These are phyloP conservation scores for Bretziella fagacearum DNA, from an alignment of 2,329 filamentous ascomycete species.

Conservation along the genomic window DNA sequence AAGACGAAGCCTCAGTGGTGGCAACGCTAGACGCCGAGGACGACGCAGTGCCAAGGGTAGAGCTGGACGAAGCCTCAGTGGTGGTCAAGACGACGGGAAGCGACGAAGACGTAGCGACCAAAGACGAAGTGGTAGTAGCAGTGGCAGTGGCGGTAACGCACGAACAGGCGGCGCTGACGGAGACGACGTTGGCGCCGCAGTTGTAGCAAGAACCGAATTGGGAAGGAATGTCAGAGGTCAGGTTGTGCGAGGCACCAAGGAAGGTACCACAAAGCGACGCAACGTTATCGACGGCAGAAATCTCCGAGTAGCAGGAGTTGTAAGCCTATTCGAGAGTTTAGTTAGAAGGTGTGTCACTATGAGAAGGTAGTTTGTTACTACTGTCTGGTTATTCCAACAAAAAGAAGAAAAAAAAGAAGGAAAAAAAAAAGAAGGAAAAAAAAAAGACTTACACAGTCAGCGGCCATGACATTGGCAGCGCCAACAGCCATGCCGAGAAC, in stretches of 20 bases:
- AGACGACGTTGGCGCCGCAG: slow-evolving; percentile 29
- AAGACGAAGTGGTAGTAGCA: background rate
- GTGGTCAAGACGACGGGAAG: background rate
- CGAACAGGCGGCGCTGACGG: slow-evolving; percentile 49
- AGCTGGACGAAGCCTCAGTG: background rate
- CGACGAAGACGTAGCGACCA: background rate
- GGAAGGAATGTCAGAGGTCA: slow-evolving; percentile 19
- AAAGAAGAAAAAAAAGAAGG: too few relatives aligned
- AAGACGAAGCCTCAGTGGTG: background rate
- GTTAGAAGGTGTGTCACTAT: background rate
- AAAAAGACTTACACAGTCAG: slow-evolving; percentile 8
- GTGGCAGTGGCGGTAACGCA: slow-evolving; percentile 33
- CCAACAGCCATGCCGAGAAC: slow-evolving; percentile 5
- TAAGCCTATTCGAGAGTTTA: background rate
- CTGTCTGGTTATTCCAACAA: background rate
- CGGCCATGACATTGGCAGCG: slow-evolving; percentile 1
- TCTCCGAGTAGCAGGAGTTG: slow-evolving; percentile 14
- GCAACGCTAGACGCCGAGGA: background rate
- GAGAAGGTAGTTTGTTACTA: background rate
- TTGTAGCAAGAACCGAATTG: slow-evolving; percentile 18
- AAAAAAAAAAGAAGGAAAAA: too few relatives aligned
- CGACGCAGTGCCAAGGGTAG: background rate
- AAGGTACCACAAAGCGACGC: slow-evolving; percentile 20
- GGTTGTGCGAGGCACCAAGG: slow-evolving; percentile 9
- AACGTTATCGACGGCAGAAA: slow-evolving; percentile 21